Conservation (phyloP, 768 basidiomycete genomes). For the Lentinula boryana region DNA sequence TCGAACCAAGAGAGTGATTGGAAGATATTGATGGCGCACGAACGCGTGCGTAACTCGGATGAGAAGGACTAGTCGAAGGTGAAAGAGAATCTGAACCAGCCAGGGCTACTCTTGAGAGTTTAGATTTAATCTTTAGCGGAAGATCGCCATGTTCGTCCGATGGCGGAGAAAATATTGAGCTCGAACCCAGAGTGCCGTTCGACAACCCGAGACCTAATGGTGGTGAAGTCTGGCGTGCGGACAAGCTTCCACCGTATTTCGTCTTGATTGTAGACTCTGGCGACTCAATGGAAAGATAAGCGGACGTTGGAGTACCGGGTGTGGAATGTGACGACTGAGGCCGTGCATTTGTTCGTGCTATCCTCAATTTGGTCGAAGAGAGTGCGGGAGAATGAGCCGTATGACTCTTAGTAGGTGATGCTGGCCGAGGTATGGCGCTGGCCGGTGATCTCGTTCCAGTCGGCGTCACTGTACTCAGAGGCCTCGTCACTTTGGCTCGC, state of each 20-base stretch:
- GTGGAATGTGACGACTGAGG: constrained; percentile 26
- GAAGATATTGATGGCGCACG: constrained; percentile 39
- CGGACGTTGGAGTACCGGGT: constrained; percentile 26
- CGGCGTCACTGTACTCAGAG: constrained; percentile 13
- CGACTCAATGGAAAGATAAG: not conserved
- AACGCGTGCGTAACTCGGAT: constrained; percentile 15
- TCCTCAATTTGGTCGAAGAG: constrained; percentile 26
- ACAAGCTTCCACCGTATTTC: not conserved
- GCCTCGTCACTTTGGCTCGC: constrained; percentile 4
- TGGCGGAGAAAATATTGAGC: constrained; percentile 2
- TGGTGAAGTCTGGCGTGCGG: constrained; percentile 1
- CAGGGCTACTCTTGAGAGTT: constrained; percentile 47
- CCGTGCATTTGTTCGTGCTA: constrained; percentile 20
- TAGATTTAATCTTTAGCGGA: constrained; percentile 52
- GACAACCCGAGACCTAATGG: not conserved
- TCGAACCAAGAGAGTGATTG: constrained; percentile 15
- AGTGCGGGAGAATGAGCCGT: constrained; percentile 28
- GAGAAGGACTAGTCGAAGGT: constrained; percentile 12
- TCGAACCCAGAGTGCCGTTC: not conserved
- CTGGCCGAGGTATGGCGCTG: constrained; percentile 28
- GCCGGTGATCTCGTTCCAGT: constrained; percentile 11
- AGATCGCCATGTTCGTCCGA: constrained; percentile 2
- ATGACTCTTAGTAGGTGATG: constrained; percentile 34
- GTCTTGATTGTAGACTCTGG: not conserved
- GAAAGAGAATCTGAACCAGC: constrained; percentile 17